Evolutionary conservation across 352 stramenopile genomes (phyloP).

Genomic region (Achlya hypogyna): DNA sequence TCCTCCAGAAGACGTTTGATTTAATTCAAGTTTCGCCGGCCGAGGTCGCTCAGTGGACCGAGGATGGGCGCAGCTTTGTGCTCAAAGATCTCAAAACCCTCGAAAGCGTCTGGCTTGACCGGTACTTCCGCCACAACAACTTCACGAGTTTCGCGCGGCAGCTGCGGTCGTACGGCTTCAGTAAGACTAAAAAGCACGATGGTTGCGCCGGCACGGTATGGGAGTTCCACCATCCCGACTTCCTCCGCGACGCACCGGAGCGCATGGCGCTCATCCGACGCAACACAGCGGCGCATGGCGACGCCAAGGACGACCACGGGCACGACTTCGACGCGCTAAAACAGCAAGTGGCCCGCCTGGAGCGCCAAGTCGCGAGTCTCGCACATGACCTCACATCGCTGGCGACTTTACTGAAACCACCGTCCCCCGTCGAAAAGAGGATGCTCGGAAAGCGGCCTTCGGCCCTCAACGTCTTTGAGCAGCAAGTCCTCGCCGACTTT

Average conservation of each 20-base stretch:
- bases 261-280: neutral
- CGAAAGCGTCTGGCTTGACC: conserved; percentile 81
- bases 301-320: too few relatives aligned
- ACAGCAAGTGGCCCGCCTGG: too few relatives aligned
- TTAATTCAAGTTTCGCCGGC: conserved; percentile 74
- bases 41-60: conserved; percentile 69
- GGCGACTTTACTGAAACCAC: too few relatives aligned
- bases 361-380: too few relatives aligned
- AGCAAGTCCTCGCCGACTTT: too few relatives aligned
- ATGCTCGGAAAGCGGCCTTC: too few relatives aligned
- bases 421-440: too few relatives aligned
- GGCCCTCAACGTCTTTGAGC: too few relatives aligned
- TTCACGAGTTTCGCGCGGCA: conserved; percentile 90
- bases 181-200: conserved; percentile 87
- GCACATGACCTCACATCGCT: too few relatives aligned
- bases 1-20: conserved; percentile 92
- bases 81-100: conserved; percentile 89
- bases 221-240: conserved; percentile 10
- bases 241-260: neutral
- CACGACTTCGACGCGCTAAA: too few relatives aligned
- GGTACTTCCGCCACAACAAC: conserved; percentile 94
- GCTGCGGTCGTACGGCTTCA: conserved; percentile 91
- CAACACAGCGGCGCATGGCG: too few relatives aligned
- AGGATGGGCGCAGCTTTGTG: conserved; percentile 76
- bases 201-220: conserved; percentile 20